Evolutionary conservation across 352 stramenopile species (phyloP).

Genomic region (Phytophthora cryptogea): DNA sequence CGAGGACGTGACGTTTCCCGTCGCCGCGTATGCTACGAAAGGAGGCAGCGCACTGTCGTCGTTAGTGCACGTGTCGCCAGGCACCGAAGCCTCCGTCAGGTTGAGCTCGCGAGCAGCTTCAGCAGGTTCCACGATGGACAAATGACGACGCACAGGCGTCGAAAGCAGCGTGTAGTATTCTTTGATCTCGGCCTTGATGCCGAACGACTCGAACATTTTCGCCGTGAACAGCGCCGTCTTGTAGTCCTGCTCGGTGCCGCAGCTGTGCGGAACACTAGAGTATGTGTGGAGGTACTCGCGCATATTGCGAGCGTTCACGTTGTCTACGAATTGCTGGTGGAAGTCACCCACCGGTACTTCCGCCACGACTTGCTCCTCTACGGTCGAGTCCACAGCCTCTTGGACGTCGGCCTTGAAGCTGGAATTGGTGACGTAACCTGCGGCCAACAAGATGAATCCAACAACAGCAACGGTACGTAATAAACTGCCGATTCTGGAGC

Average conservation of each 20-base stretch:
- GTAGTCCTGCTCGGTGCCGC: conserved; percentile 29
- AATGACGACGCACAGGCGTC: conserved; percentile 45
- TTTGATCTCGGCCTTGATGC: conserved; percentile 60
- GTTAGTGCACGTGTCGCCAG: conserved; percentile 65
- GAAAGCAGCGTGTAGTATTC: conserved; percentile 77
- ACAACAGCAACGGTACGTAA: conserved; percentile 10
- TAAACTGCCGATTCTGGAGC: conserved; percentile 5
- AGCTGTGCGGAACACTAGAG: conserved; percentile 26
- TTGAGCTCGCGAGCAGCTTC: conserved; percentile 37
- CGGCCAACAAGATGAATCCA: conserved; percentile 18
- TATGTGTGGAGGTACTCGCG: conserved; percentile 56
- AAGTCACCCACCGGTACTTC: conserved; percentile 7
- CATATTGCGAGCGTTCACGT: conserved; percentile 33
- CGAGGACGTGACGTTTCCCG: conserved; percentile 60
- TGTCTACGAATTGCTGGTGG: conserved; percentile 30
- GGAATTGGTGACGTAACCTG: conserved; percentile 19
- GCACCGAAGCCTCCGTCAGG: conserved; percentile 61
- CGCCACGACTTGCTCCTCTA: background rate
- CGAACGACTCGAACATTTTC: conserved; percentile 29
- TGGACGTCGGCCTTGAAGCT: background rate
- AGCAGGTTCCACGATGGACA: conserved; percentile 47
- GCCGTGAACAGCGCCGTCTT: conserved; percentile 28
- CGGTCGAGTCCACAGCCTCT: background rate
- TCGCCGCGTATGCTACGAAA: conserved; percentile 82
- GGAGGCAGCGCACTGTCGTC: conserved; percentile 57